Evolutionary conservation across 345 rosid species (phyloP), one percentile per base, ranked within the genome.

Genomic region (Eucalyptus pauciflora): DNA sequence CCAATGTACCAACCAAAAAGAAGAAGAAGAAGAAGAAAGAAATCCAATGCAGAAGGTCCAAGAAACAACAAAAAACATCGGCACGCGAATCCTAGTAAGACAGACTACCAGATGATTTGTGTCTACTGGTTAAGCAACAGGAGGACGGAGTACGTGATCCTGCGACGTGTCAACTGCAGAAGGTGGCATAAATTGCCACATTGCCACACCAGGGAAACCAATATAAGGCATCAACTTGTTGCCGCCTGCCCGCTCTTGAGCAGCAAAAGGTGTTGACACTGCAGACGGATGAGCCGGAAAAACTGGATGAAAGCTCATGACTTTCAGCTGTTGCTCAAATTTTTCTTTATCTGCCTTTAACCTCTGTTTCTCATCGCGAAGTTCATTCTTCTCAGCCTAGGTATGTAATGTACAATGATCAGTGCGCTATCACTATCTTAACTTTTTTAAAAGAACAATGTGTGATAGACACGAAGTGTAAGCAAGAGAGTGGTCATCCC

Each of bases 161-260:
- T 94, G 99, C 13, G 99, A 98, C 81, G 99, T 98, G 91, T 98
- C 99, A 45, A 96, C 95, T 24, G 96, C 92, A 87, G 99, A 96
- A 88, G 99, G 99, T 15, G 99, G 99, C 98, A 98, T 94, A 92
- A 95, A 97, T 91, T 98, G 99, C 99, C 99, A 98, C 99, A 98
- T 98, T 37, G 99, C 98, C 81, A 96, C 94, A 87, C 99, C 96
- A 8, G 99, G 99, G 92, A 96, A 97, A 87, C 99, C 90, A 54
- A 97, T 94, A 93, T 95, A 91, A 50, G 99, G 99, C 91, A 97
- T 94, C 95, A 97, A 89, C 92, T 97, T 96, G 96, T 94, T 95
- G 90, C 99, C 98, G 18, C 94, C 94, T 71, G 97, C 94, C 92
- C 94, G 99, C 87, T 95, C 98, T 91, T 94, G 98, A 13, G 96